A percentile compares a stretch with the other conserved stretches of the same genome.
phyloP scores from a whole-genome alignment of 129 eudicot genomes.

The Artemisia tridentata region DNA sequence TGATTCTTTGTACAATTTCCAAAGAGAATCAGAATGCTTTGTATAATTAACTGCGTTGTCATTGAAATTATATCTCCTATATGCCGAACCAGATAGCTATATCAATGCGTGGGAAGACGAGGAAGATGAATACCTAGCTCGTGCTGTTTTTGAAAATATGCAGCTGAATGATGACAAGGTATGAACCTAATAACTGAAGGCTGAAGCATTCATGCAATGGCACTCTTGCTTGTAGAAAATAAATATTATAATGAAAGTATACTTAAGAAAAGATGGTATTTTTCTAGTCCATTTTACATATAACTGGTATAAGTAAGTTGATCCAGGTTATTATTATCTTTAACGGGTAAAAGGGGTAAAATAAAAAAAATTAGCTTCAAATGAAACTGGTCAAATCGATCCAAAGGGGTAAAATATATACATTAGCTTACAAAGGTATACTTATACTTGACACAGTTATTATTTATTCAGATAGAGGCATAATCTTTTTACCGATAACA shows the following conservation, averaged over 20 bases:
- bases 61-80: constrained; percentile 10
- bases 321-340: background rate
- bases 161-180: constrained; percentile 72
- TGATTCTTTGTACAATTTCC: background rate
- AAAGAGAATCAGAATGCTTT: constrained; percentile 5
- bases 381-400: background rate
- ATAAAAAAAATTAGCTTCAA: background rate
- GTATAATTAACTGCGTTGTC: constrained; percentile 6
- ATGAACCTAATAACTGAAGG: background rate
- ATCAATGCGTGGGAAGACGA: constrained; percentile 70
- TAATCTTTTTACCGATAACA: too few species aligned
- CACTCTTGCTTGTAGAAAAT: too few species aligned
- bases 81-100: constrained; percentile 44
- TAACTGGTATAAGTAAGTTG: background rate
- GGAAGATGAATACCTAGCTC: constrained; percentile 88
- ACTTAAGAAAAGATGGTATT: background rate
- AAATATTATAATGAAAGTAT: too few species aligned
- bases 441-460: too few species aligned
- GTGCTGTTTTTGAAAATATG: constrained; percentile 73
- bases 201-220: too few species aligned
- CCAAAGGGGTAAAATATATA: too few species aligned
- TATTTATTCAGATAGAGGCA: too few species aligned
- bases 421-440: too few species aligned
- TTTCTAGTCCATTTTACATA: background rate
- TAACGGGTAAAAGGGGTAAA: background rate